A percentile compares a stretch with the other conserved stretches of the same genome.
phyloP scores from a whole-genome alignment of 2,329 filamentous ascomycete genomes.

The Phyllosticta citribraziliensis region DNA sequence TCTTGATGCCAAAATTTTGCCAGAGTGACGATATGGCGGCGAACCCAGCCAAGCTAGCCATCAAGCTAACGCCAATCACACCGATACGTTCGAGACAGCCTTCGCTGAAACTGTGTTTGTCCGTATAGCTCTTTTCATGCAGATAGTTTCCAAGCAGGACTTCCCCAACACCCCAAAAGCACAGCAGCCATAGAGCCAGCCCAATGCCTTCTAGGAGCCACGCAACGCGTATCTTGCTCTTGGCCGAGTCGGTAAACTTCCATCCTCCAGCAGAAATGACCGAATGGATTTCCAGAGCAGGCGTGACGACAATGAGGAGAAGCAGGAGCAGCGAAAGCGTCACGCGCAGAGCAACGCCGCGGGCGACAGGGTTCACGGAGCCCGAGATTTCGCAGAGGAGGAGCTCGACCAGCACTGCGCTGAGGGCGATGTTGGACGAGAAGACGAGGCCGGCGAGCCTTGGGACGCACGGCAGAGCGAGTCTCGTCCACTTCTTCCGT shows the following conservation, averaged over 20 bases:
- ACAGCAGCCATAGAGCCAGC: constrained; percentile 58
- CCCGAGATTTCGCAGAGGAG: constrained; percentile 79
- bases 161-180: constrained; percentile 67
- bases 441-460: constrained; percentile 55
- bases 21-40: constrained; percentile 81
- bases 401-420: constrained; percentile 67
- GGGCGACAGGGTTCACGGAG: constrained; percentile 56
- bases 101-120: constrained; percentile 41
- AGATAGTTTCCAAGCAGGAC: constrained; percentile 48
- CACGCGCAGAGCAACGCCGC: constrained; percentile 56
- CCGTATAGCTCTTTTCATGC: constrained; percentile 34
- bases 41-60: constrained; percentile 82
- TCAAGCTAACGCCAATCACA: constrained; percentile 74
- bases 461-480: constrained; percentile 18
- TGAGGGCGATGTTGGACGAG: constrained; percentile 65
- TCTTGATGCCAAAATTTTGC: constrained; percentile 65
- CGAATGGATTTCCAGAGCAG: constrained; percentile 67
- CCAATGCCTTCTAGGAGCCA: constrained; percentile 55
- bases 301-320: constrained; percentile 64
- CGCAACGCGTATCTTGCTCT: constrained; percentile 49
- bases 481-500: constrained; percentile 2
- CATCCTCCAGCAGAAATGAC: constrained; percentile 49
- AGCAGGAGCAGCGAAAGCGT: constrained; percentile 63
- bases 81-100: constrained; percentile 58
- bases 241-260: constrained; percentile 44